Evolutionary conservation across 139 green algal species (phyloP), one percentile per base, ranked within the genome.

Genomic region (Chlamydomonas sp.): DNA sequence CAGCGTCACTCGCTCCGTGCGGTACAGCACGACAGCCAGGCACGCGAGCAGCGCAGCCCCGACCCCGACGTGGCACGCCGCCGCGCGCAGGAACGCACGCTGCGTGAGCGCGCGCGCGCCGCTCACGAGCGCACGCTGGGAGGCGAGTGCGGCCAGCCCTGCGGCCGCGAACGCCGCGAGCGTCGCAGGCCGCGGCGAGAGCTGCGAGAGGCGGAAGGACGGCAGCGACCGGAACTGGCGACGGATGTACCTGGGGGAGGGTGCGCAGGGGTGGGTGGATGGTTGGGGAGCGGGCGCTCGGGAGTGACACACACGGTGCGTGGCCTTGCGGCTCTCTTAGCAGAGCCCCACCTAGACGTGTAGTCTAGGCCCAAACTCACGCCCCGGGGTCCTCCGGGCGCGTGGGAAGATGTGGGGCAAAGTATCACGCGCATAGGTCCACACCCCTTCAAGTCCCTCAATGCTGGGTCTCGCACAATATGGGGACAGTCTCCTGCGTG

Each of bases 161-260:
- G 43, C 43, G 16, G 20, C 20, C 16, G 43, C 43, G n/a, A 24
- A 16, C 6, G 54, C 13, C 20, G 29, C 54, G 29, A 63, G 22
- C 22, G 54, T 63, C 13, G 54, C 22, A 6, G 20, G n/a, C 6
- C n/a, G 26, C 6, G 54, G 54, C 54, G 29, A 28, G 20, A 63
- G 13, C 13, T 30, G 20, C 54, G 29, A 13, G 22, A 63, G 6
- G n/a, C n/a, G 54, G 54, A 63, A 63, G n/a, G 26, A 16, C 13
- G 20, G 20, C 22, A 28, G 20, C 20, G 20, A 6, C 20, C 22
- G 13, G 54, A 63, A 63, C 20, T 35, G 29, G 54, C n/a, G 29
- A 6, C 22, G 54, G 20, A 63, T 63, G 54, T 63, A 63, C 54
- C 54, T 63, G 54, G 6, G 54, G 20, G 29, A 24, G n/a, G n/a